Conservation (phyloP, 2,329 filamentous ascomycete genomes). For the Dactylellina cionopaga region DNA sequence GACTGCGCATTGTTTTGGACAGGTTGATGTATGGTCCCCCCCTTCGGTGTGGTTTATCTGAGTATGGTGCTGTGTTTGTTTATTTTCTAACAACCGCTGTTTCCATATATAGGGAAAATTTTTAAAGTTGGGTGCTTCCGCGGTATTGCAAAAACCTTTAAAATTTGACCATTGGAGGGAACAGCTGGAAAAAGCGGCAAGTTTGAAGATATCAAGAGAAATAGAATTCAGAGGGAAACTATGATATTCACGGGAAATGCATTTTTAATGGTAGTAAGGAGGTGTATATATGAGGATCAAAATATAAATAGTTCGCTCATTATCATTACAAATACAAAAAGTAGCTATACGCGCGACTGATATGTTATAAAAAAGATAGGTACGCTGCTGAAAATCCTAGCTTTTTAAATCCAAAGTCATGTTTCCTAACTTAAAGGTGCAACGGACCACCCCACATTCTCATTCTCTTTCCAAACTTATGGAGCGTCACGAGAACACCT, state of each 20-base stretch:
- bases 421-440: conserved; percentile 21
- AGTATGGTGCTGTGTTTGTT: not conserved
- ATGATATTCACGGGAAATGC: not conserved
- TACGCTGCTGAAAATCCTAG: not conserved
- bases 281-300: no score
- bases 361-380: conserved; percentile 10
- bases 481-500: conserved; percentile 57
- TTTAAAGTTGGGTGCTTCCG: conserved; percentile 1
- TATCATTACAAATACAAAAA: conserved; percentile 31
- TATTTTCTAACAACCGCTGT: not conserved
- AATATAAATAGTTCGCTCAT: conserved; percentile 15
- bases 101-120: conserved; percentile 4
- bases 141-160: conserved; percentile 6
- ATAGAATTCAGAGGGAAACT: conserved; percentile 31
- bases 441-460: conserved; percentile 51
- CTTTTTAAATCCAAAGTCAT: not conserved
- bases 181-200: conserved; percentile 9
- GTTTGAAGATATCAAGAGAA: conserved; percentile 23
- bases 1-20: not conserved
- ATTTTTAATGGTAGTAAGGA: no score
- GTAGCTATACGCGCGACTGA: conserved; percentile 27
- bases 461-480: conserved; percentile 53
- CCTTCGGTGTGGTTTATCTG: no score
- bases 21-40: conserved; percentile 19
- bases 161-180: not conserved